Conservation (phyloP, 257 asterid genomes). For the Rehmannia glutinosa region DNA sequence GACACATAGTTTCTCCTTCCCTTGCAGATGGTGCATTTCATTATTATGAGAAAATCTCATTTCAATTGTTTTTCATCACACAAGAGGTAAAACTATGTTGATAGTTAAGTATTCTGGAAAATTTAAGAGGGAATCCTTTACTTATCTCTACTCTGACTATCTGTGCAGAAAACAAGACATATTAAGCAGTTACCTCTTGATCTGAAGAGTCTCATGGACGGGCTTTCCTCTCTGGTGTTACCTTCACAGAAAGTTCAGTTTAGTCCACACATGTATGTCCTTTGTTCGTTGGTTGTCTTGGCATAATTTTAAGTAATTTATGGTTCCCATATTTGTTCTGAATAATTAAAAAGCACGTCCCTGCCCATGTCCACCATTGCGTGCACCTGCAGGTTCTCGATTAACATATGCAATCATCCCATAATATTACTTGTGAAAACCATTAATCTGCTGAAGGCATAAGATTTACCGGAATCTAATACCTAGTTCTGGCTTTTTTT, state of each 20-base stretch:
- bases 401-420: not conserved
- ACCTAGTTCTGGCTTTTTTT: not conserved
- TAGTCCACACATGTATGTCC: constrained; percentile 69
- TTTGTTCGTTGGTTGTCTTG: constrained; percentile 15
- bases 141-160: constrained; percentile 11
- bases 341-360: not conserved
- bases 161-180: constrained; percentile 59
- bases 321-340: constrained; percentile 1
- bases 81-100: constrained; percentile 61
- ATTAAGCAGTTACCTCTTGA: constrained; percentile 76
- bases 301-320: constrained; percentile 11
- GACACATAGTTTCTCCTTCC: constrained; percentile 91
- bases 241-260: constrained; percentile 87
- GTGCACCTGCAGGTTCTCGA: not conserved
- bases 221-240: constrained; percentile 73
- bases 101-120: constrained; percentile 4
- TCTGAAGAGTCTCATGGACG: constrained; percentile 59
- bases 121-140: not conserved
- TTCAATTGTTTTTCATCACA: constrained; percentile 88
- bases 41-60: constrained; percentile 86
- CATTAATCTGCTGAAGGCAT: constrained; percentile 1
- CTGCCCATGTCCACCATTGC: not conserved
- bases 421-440: not conserved
- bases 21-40: constrained; percentile 99
- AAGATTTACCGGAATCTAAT: not conserved